Evolutionary conservation across 1,284 basidiomycete genomes (phyloP), one percentile per base, ranked within the genome.

Genomic region (Fomes fomentarius): DNA sequence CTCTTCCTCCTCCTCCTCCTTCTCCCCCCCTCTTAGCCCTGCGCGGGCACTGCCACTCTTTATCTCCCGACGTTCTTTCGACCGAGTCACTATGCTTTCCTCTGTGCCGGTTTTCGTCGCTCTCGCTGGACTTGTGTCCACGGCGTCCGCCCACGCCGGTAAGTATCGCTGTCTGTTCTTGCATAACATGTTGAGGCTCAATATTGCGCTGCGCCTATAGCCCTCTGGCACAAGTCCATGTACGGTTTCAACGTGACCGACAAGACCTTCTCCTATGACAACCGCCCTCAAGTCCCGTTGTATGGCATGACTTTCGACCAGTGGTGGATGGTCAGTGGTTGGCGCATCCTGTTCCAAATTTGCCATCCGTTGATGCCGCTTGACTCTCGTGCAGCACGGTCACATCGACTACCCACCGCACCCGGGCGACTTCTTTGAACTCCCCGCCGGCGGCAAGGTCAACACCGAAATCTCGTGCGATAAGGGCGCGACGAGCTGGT

Each of bases 311-410:
- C 77, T 2, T 89, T 88, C 66, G 60, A 77, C 21, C 65, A 86
- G 56, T 90, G 87, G 88, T 91, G 87, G 87, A 85, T 89, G 71
- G 63, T 67, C 52, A 63, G 67, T 63, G 40, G n/a, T 30, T n/a
- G n/a, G n/a, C 11, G 28, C 31, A 33, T 22, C 33, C 17, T 15
- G 15, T 24, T 7, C 10, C n/a, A 11, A 2, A 7, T 14, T 12
- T 30, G 6, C 28, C 7, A 30, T 22, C 14, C 17, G 15, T 41
- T 14, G 3, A 22, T 4, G 14, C 38, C 15, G 5, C 56, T 57
- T 4, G 44, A 11, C 8, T 11, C 2, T 15, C 2, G 12, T n/a
- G 8, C 21, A 61, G 60, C 85, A 87, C 63, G 78, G 79, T 25
- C 79, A 82, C 66, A 75, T 83, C 26, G 73, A 72, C 56, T 74